A percentile compares a stretch with the other conserved stretches of the same genome.
Evolutionary conservation across 2,329 filamentous ascomycete species (phyloP).

Genomic region (Alternaria burnsii): DNA sequence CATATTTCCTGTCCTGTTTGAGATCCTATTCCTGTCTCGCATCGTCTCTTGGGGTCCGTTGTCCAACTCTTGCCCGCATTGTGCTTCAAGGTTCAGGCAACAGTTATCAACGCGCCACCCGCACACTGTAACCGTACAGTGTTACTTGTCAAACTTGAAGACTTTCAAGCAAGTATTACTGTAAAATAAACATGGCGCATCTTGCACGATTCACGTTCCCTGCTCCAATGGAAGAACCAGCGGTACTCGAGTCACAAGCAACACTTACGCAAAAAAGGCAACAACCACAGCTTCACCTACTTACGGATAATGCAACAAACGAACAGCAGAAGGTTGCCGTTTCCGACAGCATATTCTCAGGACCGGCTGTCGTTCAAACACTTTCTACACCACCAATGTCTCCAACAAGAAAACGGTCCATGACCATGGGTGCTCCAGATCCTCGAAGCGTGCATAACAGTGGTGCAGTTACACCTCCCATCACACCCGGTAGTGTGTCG

Average conservation of each 20-base stretch:
- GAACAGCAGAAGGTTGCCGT: constrained; percentile 16
- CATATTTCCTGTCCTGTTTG: constrained; percentile 3
- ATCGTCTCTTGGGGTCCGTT: constrained; percentile 3
- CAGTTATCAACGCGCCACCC: constrained; percentile 14
- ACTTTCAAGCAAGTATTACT: constrained; percentile 15
- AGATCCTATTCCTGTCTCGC: constrained; percentile 20
- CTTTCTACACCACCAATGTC: constrained; percentile 40
- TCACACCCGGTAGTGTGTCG: constrained; percentile 35
- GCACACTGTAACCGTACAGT: constrained; percentile 19
- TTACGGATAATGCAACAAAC: constrained; percentile 14
- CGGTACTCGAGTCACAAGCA: not conserved
- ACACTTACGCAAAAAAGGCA: constrained; percentile 14
- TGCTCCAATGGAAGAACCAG: constrained; percentile 4
- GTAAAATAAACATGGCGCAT: constrained; percentile 21
- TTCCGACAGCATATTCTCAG: constrained; percentile 7
- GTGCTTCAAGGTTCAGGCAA: constrained; percentile 25
- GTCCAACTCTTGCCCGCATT: constrained; percentile 25
- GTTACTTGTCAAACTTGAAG: constrained; percentile 17
- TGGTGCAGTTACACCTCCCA: constrained; percentile 38
- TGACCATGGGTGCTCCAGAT: constrained; percentile 27
- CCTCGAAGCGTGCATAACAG: constrained; percentile 25
- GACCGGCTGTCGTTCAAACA: constrained; percentile 13
- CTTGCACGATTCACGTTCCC: constrained; percentile 18
- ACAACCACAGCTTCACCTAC: constrained; percentile 24
- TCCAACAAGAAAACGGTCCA: constrained; percentile 27